Evolutionary conservation across 768 basidiomycete genomes (phyloP).

Genomic region (Tylopilus sp.): DNA sequence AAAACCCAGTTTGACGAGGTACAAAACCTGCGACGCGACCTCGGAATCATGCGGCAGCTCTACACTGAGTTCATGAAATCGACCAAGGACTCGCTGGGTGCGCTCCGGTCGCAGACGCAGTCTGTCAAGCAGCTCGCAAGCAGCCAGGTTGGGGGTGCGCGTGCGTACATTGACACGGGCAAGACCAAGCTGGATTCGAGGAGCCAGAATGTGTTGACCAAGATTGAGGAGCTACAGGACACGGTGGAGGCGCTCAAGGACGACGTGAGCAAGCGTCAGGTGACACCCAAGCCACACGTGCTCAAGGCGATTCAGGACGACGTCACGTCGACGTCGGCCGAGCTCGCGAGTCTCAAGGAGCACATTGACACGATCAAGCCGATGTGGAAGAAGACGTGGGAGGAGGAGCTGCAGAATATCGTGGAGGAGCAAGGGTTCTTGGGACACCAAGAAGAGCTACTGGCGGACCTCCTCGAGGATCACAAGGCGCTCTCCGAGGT

Average conservation of each 20-base stretch:
- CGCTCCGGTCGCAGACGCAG: slow-evolving; percentile 79
- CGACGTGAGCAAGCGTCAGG: slow-evolving; percentile 85
- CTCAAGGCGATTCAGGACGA: slow-evolving; percentile 73
- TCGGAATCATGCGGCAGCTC: slow-evolving; percentile 90
- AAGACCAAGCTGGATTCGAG: slow-evolving; percentile 88
- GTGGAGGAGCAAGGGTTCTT: slow-evolving; percentile 97
- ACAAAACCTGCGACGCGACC: slow-evolving; percentile 87
- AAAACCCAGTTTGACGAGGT: slow-evolving; percentile 95
- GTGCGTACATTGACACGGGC: slow-evolving; percentile 86
- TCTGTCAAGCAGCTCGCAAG: slow-evolving; percentile 85
- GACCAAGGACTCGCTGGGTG: slow-evolving; percentile 80
- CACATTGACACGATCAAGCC: slow-evolving; percentile 90
- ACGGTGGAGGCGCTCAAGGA: slow-evolving; percentile 84
- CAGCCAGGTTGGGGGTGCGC: slow-evolving; percentile 77
- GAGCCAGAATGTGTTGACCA: slow-evolving; percentile 86
- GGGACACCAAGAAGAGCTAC: slow-evolving; percentile 87
- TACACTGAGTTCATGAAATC: slow-evolving; percentile 92
- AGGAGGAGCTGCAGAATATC: slow-evolving; percentile 92
- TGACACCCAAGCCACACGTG: slow-evolving; percentile 73
- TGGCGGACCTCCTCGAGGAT: slow-evolving; percentile 86
- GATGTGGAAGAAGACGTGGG: slow-evolving; percentile 99
- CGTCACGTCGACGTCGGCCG: slow-evolving; percentile 57
- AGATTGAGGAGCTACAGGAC: slow-evolving; percentile 92
- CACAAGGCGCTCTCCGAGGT: slow-evolving; percentile 86
- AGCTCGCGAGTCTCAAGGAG: slow-evolving; percentile 74